Conservation (phyloP, 2,329 filamentous ascomycete species). For the Lasiodiplodia hormozganensis region DNA sequence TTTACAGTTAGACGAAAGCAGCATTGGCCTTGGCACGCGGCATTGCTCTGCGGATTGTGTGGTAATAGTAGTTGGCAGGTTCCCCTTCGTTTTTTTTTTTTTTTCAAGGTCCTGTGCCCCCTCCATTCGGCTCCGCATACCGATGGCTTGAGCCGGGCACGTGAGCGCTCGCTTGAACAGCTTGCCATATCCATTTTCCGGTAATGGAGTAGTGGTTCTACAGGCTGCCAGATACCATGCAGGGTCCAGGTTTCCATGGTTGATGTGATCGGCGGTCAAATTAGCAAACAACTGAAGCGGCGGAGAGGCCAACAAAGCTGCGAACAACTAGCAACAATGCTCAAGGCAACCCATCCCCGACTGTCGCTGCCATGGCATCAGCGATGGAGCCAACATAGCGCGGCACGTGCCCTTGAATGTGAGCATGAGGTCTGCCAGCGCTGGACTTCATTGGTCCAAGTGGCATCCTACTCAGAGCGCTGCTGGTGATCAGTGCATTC, state of each 20-base stretch:
- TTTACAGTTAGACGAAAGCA: neutral
- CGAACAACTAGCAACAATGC: neutral
- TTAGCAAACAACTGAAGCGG: neutral
- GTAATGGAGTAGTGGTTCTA: neutral
- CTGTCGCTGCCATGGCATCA: neutral
- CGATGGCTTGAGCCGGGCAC: neutral
- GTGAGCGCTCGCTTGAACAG: neutral
- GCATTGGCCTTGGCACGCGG: neutral
- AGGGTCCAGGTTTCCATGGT: neutral
- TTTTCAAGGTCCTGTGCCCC: neutral
- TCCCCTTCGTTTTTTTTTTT: neutral
- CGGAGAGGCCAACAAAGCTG: neutral
- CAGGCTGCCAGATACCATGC: neutral
- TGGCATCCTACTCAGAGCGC: neutral
- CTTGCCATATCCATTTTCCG: neutral
- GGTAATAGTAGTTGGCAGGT: neutral
- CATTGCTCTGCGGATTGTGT: neutral
- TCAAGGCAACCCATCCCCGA: neutral
- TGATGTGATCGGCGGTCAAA: neutral
- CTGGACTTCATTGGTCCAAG: conserved; percentile 2
- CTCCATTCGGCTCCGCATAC: neutral
- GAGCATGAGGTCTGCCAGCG: neutral
- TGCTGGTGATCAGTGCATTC: neutral
- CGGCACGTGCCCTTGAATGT: neutral
- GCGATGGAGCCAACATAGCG: neutral